Base-by-base conservation (phyloP, 768 basidiomycete genomes). In the Amanita muscaria region DNA sequence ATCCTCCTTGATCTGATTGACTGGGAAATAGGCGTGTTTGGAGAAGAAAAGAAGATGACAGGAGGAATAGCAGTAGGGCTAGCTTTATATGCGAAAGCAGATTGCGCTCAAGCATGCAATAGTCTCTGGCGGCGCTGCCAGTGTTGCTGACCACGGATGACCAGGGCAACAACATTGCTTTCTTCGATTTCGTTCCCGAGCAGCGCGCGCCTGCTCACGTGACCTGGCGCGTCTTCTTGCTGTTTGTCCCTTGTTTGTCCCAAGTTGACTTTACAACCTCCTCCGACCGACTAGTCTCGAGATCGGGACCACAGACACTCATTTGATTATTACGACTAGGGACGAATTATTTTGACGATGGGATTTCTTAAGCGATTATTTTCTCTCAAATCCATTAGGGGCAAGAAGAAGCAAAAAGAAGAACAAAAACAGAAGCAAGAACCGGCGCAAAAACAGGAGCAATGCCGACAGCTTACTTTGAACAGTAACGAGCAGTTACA, bases 101-200 rank as follows among this genome's bases (percentile, higher is more conserved):
- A 52, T 88, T 87, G 41, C 85, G 71, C 59, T 87, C 85, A 11
- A 88, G 70, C 83, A 87, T 84, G 60, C 76, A 80, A 49, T 76
- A 84, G 57, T 88, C 85, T 54, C 83, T 69, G n/a, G 81, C 80
- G 5, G 67, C 66, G 51, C 83, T 80, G 34, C 77, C 78, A 19
- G 59, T 59, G 51, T 77, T 75, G 25, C 18, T 12, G 15, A 46
- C 22, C 12, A 40, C 12, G 18, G 27, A 29, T 29, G 27, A 29
- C 12, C 7, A 29, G 27, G 12, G 19, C 31, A 23, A 18, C 15
- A 38, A 14, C 27, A 29, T 29, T n/a, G 34, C 34, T 6, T 38
- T 7, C 23, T 6, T 14, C 16, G 23, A 21, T 9, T 21, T 11
- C 27, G 1, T 0, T 37, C 32, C 31, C 10, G 33, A 6, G 44